Conservation (phyloP, 352 stramenopile genomes). For the Pythium apleroticum region DNA sequence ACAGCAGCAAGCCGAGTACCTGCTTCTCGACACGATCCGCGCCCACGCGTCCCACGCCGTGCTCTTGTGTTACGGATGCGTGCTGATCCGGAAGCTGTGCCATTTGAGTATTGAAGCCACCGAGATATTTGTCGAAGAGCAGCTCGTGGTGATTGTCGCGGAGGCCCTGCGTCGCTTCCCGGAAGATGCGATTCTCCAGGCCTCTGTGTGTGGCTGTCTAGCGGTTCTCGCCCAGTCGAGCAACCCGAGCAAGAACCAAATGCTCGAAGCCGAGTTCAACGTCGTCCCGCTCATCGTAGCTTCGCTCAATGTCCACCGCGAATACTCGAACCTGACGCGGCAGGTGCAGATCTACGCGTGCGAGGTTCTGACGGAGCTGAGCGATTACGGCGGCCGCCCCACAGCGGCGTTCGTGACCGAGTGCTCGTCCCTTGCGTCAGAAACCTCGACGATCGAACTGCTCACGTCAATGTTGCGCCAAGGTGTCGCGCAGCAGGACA, state of each 20-base stretch:
- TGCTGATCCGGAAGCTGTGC: conserved; percentile 73
- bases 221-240: conserved; percentile 59
- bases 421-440: conserved; percentile 19
- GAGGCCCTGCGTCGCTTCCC: conserved; percentile 54
- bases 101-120: conserved; percentile 64
- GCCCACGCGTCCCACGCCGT: conserved; percentile 60
- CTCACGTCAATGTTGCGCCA: conserved; percentile 51
- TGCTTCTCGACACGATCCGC: conserved; percentile 58
- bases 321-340: conserved; percentile 71
- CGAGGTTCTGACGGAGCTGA: conserved; percentile 71
- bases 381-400: conserved; percentile 47
- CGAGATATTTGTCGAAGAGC: conserved; percentile 62
- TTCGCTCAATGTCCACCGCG: conserved; percentile 52
- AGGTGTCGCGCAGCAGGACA: conserved; percentile 60
- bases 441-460: conserved; percentile 39
- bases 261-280: conserved; percentile 36
- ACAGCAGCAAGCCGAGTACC: conserved; percentile 51
- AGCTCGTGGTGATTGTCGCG: conserved; percentile 48
- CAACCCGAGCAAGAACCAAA: conserved; percentile 57
- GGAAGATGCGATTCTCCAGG: conserved; percentile 68
- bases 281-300: conserved; percentile 45
- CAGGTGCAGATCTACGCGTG: conserved; percentile 83
- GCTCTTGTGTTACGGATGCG: conserved; percentile 74
- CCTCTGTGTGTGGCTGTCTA: conserved; percentile 61
- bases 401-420: conserved; percentile 39